These are phyloP conservation scores for Dryadomyces sulphureus DNA, from an alignment of 2,329 filamentous ascomycete genomes.

Conservation along the genomic window DNA sequence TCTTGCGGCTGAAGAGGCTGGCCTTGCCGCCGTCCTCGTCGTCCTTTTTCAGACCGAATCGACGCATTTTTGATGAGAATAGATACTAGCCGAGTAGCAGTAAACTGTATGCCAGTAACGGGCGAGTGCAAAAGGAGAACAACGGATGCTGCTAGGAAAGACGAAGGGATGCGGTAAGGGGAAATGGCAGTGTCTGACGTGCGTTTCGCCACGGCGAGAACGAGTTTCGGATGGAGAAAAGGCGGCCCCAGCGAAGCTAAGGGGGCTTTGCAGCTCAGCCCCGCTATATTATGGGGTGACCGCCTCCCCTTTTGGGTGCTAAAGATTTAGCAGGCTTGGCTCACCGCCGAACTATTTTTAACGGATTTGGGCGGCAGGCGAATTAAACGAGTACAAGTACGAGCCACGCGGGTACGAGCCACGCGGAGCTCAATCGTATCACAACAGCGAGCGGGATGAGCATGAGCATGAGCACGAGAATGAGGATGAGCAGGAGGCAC, in stretches of 20 bases:
- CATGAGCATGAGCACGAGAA: too few species aligned
- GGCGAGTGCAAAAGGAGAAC: neutral
- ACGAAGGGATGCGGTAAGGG: neutral
- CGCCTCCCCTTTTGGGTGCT: neutral
- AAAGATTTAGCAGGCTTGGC: neutral
- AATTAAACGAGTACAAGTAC: neutral
- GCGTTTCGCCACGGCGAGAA: constrained; percentile 9
- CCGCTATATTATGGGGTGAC: constrained; percentile 3
- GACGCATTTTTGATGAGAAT: constrained; percentile 31
- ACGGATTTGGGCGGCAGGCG: neutral
- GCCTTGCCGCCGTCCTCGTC: constrained; percentile 30
- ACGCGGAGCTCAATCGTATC: too few species aligned
- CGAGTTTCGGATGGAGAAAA: constrained; percentile 7
- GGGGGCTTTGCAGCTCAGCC: constrained; percentile 6
- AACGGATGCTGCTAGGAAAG: neutral
- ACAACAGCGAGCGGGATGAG: too few species aligned
- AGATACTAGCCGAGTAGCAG: neutral
- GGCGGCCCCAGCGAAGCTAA: neutral
- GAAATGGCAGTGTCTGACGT: constrained; percentile 5
- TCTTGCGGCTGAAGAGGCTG: constrained; percentile 40
- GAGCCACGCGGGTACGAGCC: too few species aligned
- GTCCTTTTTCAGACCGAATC: constrained; percentile 39
- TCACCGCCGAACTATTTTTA: neutral
- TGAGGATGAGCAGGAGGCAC: too few species aligned
- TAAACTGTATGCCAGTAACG: neutral